These are phyloP conservation scores for Begonia loranthoides DNA, from an alignment of 306 rosid species.

Conservation along the genomic window DNA sequence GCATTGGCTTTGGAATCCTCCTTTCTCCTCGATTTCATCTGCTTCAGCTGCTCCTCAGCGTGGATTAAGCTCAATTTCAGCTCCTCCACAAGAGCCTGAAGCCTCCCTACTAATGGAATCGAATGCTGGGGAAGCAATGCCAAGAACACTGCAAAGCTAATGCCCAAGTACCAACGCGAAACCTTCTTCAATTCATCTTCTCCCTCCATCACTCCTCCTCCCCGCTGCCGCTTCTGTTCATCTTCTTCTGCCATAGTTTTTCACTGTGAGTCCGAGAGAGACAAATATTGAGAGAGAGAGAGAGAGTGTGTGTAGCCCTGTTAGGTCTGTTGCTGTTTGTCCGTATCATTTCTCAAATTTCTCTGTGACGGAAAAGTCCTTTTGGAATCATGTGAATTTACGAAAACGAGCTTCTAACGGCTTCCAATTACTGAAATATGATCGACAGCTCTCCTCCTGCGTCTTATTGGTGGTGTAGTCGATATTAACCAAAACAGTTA, in stretches of 20 bases:
- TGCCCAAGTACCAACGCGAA: constrained; percentile 33
- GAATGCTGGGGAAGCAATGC: constrained; percentile 40
- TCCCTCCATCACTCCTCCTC: neutral
- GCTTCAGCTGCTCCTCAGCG: constrained; percentile 47
- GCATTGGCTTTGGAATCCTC: constrained; percentile 88
- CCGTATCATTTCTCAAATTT: no score
- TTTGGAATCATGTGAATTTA: no score
- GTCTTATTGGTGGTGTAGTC: no score
- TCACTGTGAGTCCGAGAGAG: no score
- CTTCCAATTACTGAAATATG: no score
- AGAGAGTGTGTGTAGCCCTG: no score
- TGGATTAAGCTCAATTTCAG: constrained; percentile 17
- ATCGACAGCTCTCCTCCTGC: no score
- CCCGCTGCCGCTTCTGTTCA: constrained; percentile 10
- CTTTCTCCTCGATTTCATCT: constrained; percentile 48
- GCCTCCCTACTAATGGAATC: constrained; percentile 9
- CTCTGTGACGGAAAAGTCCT: no score
- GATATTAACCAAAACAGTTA: constrained; percentile 5
- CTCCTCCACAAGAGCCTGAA: constrained; percentile 18
- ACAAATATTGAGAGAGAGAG: no score
- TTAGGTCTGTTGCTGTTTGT: no score
- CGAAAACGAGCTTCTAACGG: no score
- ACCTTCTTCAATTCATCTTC: constrained; percentile 20
- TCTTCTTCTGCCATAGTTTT: constrained; percentile 12
- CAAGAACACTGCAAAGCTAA: constrained; percentile 39